phyloP scores from a whole-genome alignment of 2,329 filamentous ascomycete genomes.

The Claviceps arundinis region DNA sequence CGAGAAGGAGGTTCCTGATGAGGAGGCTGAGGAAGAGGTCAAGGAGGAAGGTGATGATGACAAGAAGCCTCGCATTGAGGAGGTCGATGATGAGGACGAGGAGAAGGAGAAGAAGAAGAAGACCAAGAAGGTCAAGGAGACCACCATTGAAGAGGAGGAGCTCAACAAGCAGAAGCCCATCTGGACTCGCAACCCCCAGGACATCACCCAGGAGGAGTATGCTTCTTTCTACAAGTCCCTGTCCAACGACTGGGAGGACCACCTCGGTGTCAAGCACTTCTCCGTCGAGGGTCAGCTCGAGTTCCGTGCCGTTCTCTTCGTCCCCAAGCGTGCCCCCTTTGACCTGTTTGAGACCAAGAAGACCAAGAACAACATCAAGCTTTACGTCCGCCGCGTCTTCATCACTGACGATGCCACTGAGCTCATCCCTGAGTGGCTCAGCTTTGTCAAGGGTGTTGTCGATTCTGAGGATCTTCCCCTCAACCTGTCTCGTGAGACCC shows the following conservation, averaged over 20 bases:
- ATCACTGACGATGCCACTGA: conserved; percentile 99
- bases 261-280: conserved; percentile 99
- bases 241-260: conserved; percentile 99
- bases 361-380: conserved; percentile 99
- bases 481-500: conserved; percentile 98
- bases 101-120: conserved; percentile 85
- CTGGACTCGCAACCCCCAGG: conserved; percentile 95
- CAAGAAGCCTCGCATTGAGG: conserved; percentile 94
- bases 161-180: conserved; percentile 99
- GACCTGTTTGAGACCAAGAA: conserved; percentile 99
- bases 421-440: conserved; percentile 97
- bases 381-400: conserved; percentile 99
- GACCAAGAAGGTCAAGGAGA: conserved; percentile 99
- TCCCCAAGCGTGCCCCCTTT: conserved; percentile 98
- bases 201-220: conserved; percentile 94
- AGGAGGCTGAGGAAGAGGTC: conserved; percentile 67
- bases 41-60: conserved; percentile 58
- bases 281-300: conserved; percentile 99
- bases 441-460: conserved; percentile 99
- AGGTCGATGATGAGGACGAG: conserved; percentile 77
- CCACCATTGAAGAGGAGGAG: conserved; percentile 96
- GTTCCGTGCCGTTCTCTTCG: conserved; percentile 99
- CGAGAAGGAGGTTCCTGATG: conserved; percentile 96
- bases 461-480: conserved; percentile 99
- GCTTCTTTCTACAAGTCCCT: conserved; percentile 99